Evolutionary conservation across 176 grass and related monocot genomes (phyloP).

Genomic region (Hyparrhenia diplandra): DNA sequence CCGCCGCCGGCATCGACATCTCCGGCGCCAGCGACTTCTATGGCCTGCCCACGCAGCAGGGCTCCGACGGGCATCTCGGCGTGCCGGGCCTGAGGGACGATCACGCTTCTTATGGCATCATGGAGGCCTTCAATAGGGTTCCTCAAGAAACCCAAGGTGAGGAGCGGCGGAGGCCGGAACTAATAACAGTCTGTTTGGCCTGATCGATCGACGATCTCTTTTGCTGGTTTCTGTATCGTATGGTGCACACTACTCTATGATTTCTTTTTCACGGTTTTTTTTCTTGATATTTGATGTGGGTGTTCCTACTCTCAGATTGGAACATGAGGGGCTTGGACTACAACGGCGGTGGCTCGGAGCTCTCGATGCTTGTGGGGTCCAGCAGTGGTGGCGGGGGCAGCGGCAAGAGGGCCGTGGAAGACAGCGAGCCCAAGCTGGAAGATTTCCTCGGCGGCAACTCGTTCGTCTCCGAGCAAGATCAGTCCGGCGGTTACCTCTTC

Average conservation of each 20-base stretch:
- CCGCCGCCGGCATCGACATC: conserved; percentile 37
- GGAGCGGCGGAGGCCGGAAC: not conserved
- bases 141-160: conserved; percentile 47
- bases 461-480: conserved; percentile 73
- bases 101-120: conserved; percentile 44
- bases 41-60: conserved; percentile 16
- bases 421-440: conserved; percentile 79
- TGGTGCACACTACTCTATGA: conserved; percentile 17
- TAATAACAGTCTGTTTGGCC: not conserved
- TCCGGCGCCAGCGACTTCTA: conserved; percentile 43
- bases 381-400: conserved; percentile 36
- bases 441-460: conserved; percentile 92
- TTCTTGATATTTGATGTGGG: conserved; percentile 1
- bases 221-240: not conserved
- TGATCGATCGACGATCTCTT: not conserved
- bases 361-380: conserved; percentile 92
- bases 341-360: conserved; percentile 65
- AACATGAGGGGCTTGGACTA: conserved; percentile 70
- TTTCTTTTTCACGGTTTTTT: not conserved
- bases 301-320: conserved; percentile 62
- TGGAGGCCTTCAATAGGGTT: conserved; percentile 46
- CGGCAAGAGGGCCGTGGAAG: conserved; percentile 36
- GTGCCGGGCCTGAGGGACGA: conserved; percentile 13
- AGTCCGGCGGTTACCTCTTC: conserved; percentile 57
- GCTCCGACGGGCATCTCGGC: conserved; percentile 30